phyloP scores from a whole-genome alignment of 352 stramenopile species.

The Phytophthora podocarpi region DNA sequence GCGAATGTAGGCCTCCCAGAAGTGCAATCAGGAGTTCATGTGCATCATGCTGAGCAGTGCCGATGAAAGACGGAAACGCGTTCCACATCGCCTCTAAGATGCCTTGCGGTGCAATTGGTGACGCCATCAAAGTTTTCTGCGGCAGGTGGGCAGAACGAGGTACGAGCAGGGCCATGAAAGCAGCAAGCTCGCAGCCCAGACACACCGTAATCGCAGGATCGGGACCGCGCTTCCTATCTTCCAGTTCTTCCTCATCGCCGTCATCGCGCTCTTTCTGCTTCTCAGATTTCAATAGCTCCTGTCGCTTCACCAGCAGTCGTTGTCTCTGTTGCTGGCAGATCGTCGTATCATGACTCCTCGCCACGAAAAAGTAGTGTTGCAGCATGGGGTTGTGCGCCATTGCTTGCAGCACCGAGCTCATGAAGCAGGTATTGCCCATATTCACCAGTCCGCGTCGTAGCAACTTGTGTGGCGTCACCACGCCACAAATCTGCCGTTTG shows the following conservation, averaged over 20 bases:
- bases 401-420: slow-evolving; percentile 81
- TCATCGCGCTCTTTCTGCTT: slow-evolving; percentile 13
- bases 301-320: slow-evolving; percentile 30
- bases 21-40: slow-evolving; percentile 77
- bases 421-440: slow-evolving; percentile 88
- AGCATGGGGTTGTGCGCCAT: slow-evolving; percentile 74
- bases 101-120: slow-evolving; percentile 61
- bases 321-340: slow-evolving; percentile 66
- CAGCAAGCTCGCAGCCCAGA: slow-evolving; percentile 63
- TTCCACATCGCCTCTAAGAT: slow-evolving; percentile 68
- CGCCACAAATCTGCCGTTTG: slow-evolving; percentile 26
- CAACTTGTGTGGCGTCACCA: slow-evolving; percentile 23
- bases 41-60: slow-evolving; percentile 76
- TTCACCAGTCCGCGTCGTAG: slow-evolving; percentile 72
- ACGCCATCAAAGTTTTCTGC: slow-evolving; percentile 13
- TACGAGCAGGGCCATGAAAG: slow-evolving; percentile 47
- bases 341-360: slow-evolving; percentile 58
- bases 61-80: slow-evolving; percentile 57
- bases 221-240: slow-evolving; percentile 1
- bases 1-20: slow-evolving; percentile 60
- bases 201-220: slow-evolving; percentile 43
- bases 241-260: not conserved
- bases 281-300: slow-evolving; percentile 19
- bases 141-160: slow-evolving; percentile 16
- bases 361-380: slow-evolving; percentile 74